Base-by-base conservation (phyloP, 2,329 filamentous ascomycete genomes). In the Neofusicoccum laricinum region DNA sequence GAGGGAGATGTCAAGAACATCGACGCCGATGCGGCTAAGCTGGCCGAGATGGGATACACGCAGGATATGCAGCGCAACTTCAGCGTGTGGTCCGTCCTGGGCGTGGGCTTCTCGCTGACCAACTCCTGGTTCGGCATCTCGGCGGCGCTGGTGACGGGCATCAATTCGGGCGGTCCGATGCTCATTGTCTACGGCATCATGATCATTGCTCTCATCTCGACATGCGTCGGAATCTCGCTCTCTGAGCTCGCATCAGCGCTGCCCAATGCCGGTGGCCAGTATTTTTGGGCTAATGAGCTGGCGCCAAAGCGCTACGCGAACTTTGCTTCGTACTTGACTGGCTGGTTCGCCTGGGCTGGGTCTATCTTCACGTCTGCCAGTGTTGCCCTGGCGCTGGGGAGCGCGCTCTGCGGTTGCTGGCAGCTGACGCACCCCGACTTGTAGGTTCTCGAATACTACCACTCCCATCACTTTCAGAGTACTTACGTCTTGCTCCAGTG, bases 301-400 rank as follows among this genome's bases (percentile, higher is more conserved):
- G 80, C 81, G 1, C 80, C 81, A 2, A 78, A 72, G 67, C 77
- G 72, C 64, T 82, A 76, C 65, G 76, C 79, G 1, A 79, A 79
- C 32, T 76, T 82, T 62, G 75, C 77, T 5, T 80, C 78, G 12
- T 84, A 83, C 63, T 61, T 81, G 55, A 82, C 80, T 1, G 82
- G 81, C 1, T 84, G 80, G 77, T 78, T 85, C 65, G 81, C 81
- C 1, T 85, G 82, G 78, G 80, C 82, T n/a, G 83, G 82, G 15
- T 77, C 79, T 21, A 79, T 86, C 62, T 85, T 85, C 66, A 84
- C 82, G 7, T 81, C 76, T 67, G 82, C 84, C 17, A 83, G 81
- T 72, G 81, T 84, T 17, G 80, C 81, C 3, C 69, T 85, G 51
- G 79, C 79, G 53, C 72, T 84, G 59, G 82, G 78, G 4, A 77